Base-by-base conservation (phyloP, 2,329 filamentous ascomycete species). In the Plectosphaerella plurivora region DNA sequence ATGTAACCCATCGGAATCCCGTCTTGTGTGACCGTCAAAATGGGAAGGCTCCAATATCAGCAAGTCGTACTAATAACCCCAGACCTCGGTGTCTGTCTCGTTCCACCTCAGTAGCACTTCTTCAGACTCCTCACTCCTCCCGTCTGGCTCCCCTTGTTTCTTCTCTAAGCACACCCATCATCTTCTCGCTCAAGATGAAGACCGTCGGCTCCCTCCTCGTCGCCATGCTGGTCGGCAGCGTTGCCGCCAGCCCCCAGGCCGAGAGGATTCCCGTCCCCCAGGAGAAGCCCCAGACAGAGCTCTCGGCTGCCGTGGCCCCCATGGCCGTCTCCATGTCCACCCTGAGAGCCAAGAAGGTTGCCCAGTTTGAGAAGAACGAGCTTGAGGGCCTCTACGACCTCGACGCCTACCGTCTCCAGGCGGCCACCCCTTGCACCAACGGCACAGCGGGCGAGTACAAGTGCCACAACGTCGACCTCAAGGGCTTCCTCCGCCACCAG, bases 401-500 rank as follows among this genome's bases (percentile, higher is more conserved):
- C 20, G 25, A 46, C 11, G 44, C 44, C 44, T 46, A 46, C 44
- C 20, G 11, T 14, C 44, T 44, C 11, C 41, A 44, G 16, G 25
- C 36, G 16, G 51, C n/a, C 46, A 47, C 56, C 2, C 52, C 59
- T 10, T 71, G 68, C 52, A 55, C 59, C 20, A 56, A 65, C 28
- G 67, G 68, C 24, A 64, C 64, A 55, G 61, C 66, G 9, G 68
- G 66, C 44, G 67, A 66, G 47, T 69, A 70, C 52, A 55, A 56
- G 7, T 72, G 69, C 61, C 63, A 63, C 12, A 70, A 69, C 44
- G 48, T 50, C 51, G 70, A 74, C 52, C 55, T 73, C 41, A 60
- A 64, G 49, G 68, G 64, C 49, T 73, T 72, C 59, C 54, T 73
- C 41, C 62, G 63, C 41, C 71, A 74, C 53, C 62, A 67, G 28